A percentile compares a stretch with the other conserved stretches of the same genome.
Conservation (phyloP, 768 basidiomycete species). For the Pulveroboletus sp. region DNA sequence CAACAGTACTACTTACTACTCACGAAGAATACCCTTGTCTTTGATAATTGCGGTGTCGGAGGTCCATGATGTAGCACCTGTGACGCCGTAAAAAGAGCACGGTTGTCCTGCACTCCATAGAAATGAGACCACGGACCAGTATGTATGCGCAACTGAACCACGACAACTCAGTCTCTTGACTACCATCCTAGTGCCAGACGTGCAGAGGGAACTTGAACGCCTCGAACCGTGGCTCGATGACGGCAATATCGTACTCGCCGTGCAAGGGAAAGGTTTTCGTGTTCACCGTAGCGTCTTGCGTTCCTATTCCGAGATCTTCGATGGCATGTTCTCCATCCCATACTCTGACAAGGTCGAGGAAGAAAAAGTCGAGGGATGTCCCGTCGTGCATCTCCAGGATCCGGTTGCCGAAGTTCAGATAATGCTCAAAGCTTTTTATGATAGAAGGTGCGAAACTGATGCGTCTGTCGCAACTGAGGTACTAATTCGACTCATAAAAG, state of each 20-base stretch:
- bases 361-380: conserved; percentile 19
- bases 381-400: conserved; percentile 18
- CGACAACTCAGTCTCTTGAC: too few relatives aligned
- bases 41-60: too few relatives aligned
- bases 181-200: too few relatives aligned
- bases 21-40: too few relatives aligned
- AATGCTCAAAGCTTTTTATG: conserved; percentile 19
- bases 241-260: conserved; percentile 30
- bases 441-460: conserved; percentile 13
- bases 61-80: too few relatives aligned
- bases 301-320: conserved; percentile 30
- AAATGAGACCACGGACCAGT: too few relatives aligned
- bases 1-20: too few relatives aligned
- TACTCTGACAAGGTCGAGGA: conserved; percentile 1
- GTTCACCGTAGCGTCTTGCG: conserved; percentile 30
- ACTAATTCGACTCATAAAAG: neutral
- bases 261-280: conserved; percentile 25
- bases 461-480: neutral
- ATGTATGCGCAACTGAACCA: too few relatives aligned
- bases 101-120: too few relatives aligned
- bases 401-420: conserved; percentile 9
- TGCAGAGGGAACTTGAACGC: too few relatives aligned
- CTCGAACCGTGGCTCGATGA: conserved; percentile 28
- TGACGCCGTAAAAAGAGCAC: too few relatives aligned
- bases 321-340: conserved; percentile 24